Percentiles rank a stretch among this genome's conserved stretches.
Evolutionary conservation across 2,329 filamentous ascomycete genomes (phyloP).

Genomic region (Fusarium staphyleae): DNA sequence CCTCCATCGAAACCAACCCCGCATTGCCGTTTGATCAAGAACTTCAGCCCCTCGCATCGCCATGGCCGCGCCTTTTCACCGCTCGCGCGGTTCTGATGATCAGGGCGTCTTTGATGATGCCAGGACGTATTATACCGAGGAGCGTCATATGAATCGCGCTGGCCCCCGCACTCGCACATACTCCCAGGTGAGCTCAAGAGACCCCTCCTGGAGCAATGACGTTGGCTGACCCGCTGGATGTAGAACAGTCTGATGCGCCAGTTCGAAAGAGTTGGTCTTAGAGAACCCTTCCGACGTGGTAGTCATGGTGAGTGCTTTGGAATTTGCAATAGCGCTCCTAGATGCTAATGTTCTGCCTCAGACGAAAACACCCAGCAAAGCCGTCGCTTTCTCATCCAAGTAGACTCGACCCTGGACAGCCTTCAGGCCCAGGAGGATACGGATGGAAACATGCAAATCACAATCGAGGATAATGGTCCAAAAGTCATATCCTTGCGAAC

Average conservation of each 20-base stretch:
- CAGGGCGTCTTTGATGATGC: constrained; percentile 64
- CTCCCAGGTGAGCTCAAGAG: constrained; percentile 55
- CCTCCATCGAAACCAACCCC: constrained; percentile 5
- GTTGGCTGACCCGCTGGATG: constrained; percentile 39
- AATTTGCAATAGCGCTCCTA: neutral
- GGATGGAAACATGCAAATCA: constrained; percentile 95
- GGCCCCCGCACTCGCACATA: constrained; percentile 63
- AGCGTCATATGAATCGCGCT: constrained; percentile 59
- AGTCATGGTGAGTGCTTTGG: constrained; percentile 59
- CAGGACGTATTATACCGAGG: constrained; percentile 65
- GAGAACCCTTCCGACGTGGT: constrained; percentile 64
- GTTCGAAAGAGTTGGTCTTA: constrained; percentile 58
- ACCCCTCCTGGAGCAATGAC: neutral
- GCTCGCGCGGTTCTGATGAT: constrained; percentile 52
- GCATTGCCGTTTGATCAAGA: constrained; percentile 14
- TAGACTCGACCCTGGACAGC: constrained; percentile 81
- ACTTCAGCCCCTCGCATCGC: constrained; percentile 9
- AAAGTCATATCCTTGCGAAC: constrained; percentile 90
- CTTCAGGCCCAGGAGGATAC: constrained; percentile 89
- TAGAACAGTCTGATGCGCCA: constrained; percentile 63
- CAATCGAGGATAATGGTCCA: constrained; percentile 92
- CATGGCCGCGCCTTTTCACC: constrained; percentile 44
- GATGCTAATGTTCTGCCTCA: constrained; percentile 46
- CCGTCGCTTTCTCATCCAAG: constrained; percentile 85
- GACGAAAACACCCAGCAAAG: constrained; percentile 74